Conservation (phyloP, 177 flowering plant genomes). For the Tripterygium wilfordii region DNA sequence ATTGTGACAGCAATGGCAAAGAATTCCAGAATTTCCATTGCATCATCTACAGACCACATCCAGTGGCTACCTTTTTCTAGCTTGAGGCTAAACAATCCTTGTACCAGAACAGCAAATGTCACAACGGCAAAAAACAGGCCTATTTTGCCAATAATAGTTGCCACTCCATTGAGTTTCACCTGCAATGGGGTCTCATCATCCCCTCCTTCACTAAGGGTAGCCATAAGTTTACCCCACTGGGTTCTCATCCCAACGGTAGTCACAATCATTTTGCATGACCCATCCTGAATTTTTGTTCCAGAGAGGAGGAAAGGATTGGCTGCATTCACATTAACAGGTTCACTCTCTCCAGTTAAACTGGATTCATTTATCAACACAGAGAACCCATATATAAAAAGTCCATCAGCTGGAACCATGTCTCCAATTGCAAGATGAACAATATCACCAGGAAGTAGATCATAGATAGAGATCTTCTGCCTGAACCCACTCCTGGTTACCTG, state of each 20-base stretch:
- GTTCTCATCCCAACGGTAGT: slow-evolving; percentile 98
- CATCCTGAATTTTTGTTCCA: slow-evolving; percentile 95
- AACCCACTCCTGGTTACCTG: slow-evolving; percentile 76
- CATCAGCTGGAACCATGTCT: slow-evolving; percentile 95
- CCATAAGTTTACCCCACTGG: slow-evolving; percentile 97
- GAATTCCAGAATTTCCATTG: slow-evolving; percentile 66
- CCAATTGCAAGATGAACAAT: slow-evolving; percentile 87
- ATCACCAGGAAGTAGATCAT: slow-evolving; percentile 85
- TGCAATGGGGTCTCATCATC: slow-evolving; percentile 97
- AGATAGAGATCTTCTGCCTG: slow-evolving; percentile 87
- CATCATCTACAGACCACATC: slow-evolving; percentile 85
- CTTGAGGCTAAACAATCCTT: slow-evolving; percentile 63
- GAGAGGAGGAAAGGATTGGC: slow-evolving; percentile 79
- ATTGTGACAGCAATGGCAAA: slow-evolving; percentile 97
- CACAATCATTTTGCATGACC: slow-evolving; percentile 92
- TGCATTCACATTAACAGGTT: slow-evolving; percentile 54
- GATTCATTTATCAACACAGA: slow-evolving; percentile 83
- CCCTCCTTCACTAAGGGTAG: slow-evolving; percentile 94
- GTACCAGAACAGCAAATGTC: slow-evolving; percentile 84
- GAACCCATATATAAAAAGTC: slow-evolving; percentile 77
- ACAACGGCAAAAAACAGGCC: slow-evolving; percentile 92
- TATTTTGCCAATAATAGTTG: slow-evolving; percentile 90
- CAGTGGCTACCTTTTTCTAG: slow-evolving; percentile 56
- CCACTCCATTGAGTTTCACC: slow-evolving; percentile 95
- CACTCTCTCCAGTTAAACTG: slow-evolving; percentile 92